Base-by-base conservation (phyloP, 2,329 filamentous ascomycete genomes). In the Claviceps lovelessii region DNA sequence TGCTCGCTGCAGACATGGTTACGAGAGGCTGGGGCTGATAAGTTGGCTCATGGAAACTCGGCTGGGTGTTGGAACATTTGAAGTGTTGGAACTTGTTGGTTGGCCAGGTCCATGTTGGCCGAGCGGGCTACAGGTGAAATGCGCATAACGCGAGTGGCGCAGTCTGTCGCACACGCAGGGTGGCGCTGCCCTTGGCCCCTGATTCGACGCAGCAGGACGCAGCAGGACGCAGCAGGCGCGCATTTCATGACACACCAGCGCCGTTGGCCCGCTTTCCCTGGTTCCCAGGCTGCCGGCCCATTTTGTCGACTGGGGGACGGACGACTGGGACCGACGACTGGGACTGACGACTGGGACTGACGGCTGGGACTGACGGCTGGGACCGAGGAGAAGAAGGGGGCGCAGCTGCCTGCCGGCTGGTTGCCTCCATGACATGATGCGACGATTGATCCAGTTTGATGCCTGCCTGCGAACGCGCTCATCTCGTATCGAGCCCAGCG, bases 101-200 rank as follows among this genome's bases (percentile, higher is more conserved):
- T 37, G 35, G 35, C 35, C 11, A 10, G 4, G 9, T 23, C 11
- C 10, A 13, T 45, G 42, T 45, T 45, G 42, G 19, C 42, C 39
- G 39, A n/a, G 39, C n/a, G 39, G 39, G 39, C 39, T 41, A 5
- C 39, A 41, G 15, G 15, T 41, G 39, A 41, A 8, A 4, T 17
- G 11, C 44, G 44, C 44, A 46, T 23, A 46, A 29, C 19, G 11
- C 44, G 28, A 47, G 55, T 55, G 56, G 56, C 56, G 56, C 56
- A 57, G 56, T 37, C 45, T 41, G 51, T 19, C 44, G 37, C 9
- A 53, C 44, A 15, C 41, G 17, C 37, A 37, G 49, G 37, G 49
- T 49, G 53, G 53, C 42, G 53, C 49, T 23, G 2, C 39, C 35
- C 15, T 33, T 49, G 49, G 33, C 28, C 28, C 49, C 23, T 48